Percentiles rank a stretch among this genome's conserved stretches.
These are phyloP conservation scores for Chrysoporthe deuterocubensis DNA, from an alignment of 2,329 filamentous ascomycete genomes.

Conservation along the genomic window DNA sequence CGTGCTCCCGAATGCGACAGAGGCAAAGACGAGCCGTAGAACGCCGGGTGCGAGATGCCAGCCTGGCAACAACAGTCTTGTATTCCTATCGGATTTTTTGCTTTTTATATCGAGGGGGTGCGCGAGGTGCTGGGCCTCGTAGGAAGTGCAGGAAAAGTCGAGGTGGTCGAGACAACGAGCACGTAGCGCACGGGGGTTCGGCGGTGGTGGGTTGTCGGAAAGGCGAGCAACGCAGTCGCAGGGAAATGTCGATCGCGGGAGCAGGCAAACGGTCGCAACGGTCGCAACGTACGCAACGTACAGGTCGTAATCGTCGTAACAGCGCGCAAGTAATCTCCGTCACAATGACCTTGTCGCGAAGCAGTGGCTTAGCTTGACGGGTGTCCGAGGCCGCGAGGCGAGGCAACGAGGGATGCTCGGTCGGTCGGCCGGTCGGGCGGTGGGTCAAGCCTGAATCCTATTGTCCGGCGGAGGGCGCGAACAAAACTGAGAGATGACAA, in stretches of 20 bases:
- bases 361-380: slow-evolving; percentile 9
- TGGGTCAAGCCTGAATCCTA: neutral
- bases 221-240: slow-evolving; percentile 15
- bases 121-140: neutral
- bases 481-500: slow-evolving; percentile 3
- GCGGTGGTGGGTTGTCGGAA: slow-evolving; percentile 14
- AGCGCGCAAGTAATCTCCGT: slow-evolving; percentile 7
- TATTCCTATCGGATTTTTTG: slow-evolving; percentile 4
- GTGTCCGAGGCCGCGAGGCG: slow-evolving; percentile 1
- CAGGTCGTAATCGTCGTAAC: slow-evolving; percentile 19
- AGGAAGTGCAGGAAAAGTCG: slow-evolving; percentile 8
- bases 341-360: neutral
- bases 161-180: slow-evolving; percentile 8
- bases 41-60: slow-evolving; percentile 10
- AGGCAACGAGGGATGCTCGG: slow-evolving; percentile 15
- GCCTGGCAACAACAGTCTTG: slow-evolving; percentile 7
- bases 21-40: slow-evolving; percentile 15
- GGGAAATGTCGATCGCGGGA: slow-evolving; percentile 19
- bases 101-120: neutral
- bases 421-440: slow-evolving; percentile 8
- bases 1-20: slow-evolving; percentile 17
- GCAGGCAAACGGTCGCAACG: slow-evolving; percentile 7
- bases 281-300: slow-evolving; percentile 17
- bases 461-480: neutral
- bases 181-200: slow-evolving; percentile 2